Conservation (phyloP, 2,329 filamentous ascomycete genomes). For the Penicillium sp. region DNA sequence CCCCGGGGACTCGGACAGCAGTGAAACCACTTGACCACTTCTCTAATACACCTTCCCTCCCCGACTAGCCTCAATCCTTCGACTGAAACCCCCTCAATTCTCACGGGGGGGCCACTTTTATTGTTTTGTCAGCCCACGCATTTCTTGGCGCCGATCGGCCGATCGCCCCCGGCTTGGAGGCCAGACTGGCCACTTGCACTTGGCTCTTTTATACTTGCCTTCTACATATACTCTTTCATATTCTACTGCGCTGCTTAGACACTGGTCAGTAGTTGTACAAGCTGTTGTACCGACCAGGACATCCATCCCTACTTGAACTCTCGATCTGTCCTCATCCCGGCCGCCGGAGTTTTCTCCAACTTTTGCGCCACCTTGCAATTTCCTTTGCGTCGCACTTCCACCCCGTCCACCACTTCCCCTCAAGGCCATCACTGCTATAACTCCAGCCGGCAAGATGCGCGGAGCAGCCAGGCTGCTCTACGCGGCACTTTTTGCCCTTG, state of each 20-base stretch:
- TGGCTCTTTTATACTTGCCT: background rate
- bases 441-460: slow-evolving; percentile 49
- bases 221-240: no score
- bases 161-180: slow-evolving; percentile 12
- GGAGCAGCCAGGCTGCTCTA: slow-evolving; percentile 62
- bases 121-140: background rate
- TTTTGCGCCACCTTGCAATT: slow-evolving; percentile 14
- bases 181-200: slow-evolving; percentile 16
- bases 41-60: no score
- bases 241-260: no score
- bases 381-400: background rate
- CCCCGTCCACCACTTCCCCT: background rate
- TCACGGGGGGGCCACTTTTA: no score
- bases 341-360: slow-evolving; percentile 1
- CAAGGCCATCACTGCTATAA: background rate
- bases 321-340: background rate
- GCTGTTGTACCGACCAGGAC: background rate
- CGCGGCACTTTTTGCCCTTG: slow-evolving; percentile 64
- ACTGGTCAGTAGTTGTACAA: no score
- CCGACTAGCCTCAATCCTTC: no score
- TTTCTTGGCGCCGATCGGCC: background rate
- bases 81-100: no score
- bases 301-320: background rate
- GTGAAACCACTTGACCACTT: no score
- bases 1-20: no score